Evolutionary conservation across 129 eudicot species (phyloP), one percentile per base, ranked within the genome.

Genomic region (Solidago caesia): DNA sequence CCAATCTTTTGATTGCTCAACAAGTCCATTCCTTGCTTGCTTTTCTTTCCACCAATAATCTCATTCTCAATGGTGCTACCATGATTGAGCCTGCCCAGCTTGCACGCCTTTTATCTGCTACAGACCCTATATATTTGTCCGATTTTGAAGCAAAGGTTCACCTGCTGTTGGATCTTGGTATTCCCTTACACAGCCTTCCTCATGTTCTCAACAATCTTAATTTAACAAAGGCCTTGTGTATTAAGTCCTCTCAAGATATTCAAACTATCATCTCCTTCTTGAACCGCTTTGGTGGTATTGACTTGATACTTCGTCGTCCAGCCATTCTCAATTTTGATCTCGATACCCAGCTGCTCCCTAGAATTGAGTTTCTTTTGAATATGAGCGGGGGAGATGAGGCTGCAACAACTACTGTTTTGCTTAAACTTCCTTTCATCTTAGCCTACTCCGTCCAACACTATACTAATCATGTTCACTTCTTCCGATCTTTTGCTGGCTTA

Each of bases 401-500:
- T 80, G 86, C 90, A 4, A 89, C 89, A 1, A 72, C 90, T 47
- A 80, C 79, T 10, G 91, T 90, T 41, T 75, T 95, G 82, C 92
- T 76, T 26, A 89, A 89, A 58, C 80, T 95, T 65, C 97, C 97
- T n/a, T 86, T 81, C 73, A 72, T 91, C 15, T 57, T 91, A 58
- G 86, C 93, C 26, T 91, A 95, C 70, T 85, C 85, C 2, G 85
- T 79, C 8, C 92, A 95, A 39, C 99, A 95, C 69, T 65, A 87
- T 7, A 74, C 82, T 43, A 84, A 81, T 73, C 99, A 91, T 44
- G 94, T 95, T 2, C 84, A 84, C 64, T 89, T 95, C 82, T 85
- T 95, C 77, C 84, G 82, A 8, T 85, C 97, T 9, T 85, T 74
- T 80, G 97, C 88, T 39, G 99, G 97, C 8, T 77, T 95, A 44